Base-by-base conservation (phyloP, 345 rosid species). In the Eucalyptus polybractea region DNA sequence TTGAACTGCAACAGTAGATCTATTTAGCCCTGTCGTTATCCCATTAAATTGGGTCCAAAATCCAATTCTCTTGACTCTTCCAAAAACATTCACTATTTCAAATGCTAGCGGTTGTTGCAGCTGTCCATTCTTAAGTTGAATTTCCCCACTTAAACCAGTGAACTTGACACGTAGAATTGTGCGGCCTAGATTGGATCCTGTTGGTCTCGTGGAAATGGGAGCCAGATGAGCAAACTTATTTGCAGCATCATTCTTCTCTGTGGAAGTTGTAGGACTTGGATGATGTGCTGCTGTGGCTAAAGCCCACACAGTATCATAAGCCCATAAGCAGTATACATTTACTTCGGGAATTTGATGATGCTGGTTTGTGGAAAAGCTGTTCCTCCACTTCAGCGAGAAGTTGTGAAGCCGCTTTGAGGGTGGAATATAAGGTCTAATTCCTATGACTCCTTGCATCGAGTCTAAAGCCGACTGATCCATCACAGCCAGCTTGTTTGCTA, bases 231-330 rank as follows among this genome's bases (percentile, higher is more conserved):
- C 72, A 5, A 50, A 7, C 22, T 21, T 80, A 17, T 27, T 37
- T 54, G 88, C 49, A 29, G 86, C 13, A 33, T 91, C 87, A 24
- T 60, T 50, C 86, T 85, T 91, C 27, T 24, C 88, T 33, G 54
- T 17, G 2, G 51, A 49, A 24, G 54, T 76, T 15, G 6, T 31
- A 1, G 69, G 76, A 65, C 87, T 81, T 44, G 25, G 45, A 22
- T 37, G 45, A 7, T 91, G 87, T 7, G 91, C 85, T 45, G 95
- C 94, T 90, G 40, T 50, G 29, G 94, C 96, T 65, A 94, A 50
- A 10, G 93, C 94, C 80, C 50, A 54, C 3, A 91, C 86, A 51
- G 95, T 90, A 89, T 94, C 96, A 88, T 94, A 93, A 2, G 91
- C 92, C 94, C 89, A 90, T 25, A 92, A 67, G 40, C 92, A 91